These are phyloP conservation scores for Boletus eberwhitei DNA, from an alignment of 768 basidiomycete species.

Conservation along the genomic window DNA sequence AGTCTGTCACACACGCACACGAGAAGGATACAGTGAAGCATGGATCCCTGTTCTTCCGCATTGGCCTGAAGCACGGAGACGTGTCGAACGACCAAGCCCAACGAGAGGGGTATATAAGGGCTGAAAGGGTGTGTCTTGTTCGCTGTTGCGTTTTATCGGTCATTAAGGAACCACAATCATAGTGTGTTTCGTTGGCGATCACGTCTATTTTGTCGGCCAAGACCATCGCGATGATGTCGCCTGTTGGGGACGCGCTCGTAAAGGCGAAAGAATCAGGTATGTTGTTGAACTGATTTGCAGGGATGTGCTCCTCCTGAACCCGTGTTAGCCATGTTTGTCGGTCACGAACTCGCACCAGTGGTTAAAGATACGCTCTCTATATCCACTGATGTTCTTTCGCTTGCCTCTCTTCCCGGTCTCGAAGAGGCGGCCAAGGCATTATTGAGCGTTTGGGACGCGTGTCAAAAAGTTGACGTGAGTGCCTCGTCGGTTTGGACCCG, in stretches of 20 bases:
- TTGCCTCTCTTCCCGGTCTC: slow-evolving; percentile 57
- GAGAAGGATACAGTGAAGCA: slow-evolving; percentile 32
- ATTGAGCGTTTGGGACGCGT: slow-evolving; percentile 61
- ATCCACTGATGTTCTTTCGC: slow-evolving; percentile 37
- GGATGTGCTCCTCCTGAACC: slow-evolving; percentile 1
- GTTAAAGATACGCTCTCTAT: slow-evolving; percentile 36
- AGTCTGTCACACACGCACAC: background rate
- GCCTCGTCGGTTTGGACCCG: background rate
- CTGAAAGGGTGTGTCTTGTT: slow-evolving; percentile 23
- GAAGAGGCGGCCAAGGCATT: slow-evolving; percentile 49
- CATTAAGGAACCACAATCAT: background rate
- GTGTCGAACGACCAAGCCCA: slow-evolving; percentile 6
- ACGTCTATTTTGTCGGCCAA: slow-evolving; percentile 23
- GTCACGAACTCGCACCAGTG: slow-evolving; percentile 33
- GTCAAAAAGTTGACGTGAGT: slow-evolving; percentile 60
- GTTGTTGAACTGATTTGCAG: background rate
- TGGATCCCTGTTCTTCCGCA: slow-evolving; percentile 17
- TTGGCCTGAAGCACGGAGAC: slow-evolving; percentile 22
- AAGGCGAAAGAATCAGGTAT: slow-evolving; percentile 21
- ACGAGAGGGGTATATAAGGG: slow-evolving; percentile 25
- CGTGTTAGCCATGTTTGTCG: slow-evolving; percentile 28
- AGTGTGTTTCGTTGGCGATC: slow-evolving; percentile 29
- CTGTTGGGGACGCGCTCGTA: slow-evolving; percentile 21
- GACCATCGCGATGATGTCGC: slow-evolving; percentile 22
- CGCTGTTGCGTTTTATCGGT: background rate